Evolutionary conservation across 805 yeast genomes (phyloP).

Genomic region (Myxozyma lipomycoides): DNA sequence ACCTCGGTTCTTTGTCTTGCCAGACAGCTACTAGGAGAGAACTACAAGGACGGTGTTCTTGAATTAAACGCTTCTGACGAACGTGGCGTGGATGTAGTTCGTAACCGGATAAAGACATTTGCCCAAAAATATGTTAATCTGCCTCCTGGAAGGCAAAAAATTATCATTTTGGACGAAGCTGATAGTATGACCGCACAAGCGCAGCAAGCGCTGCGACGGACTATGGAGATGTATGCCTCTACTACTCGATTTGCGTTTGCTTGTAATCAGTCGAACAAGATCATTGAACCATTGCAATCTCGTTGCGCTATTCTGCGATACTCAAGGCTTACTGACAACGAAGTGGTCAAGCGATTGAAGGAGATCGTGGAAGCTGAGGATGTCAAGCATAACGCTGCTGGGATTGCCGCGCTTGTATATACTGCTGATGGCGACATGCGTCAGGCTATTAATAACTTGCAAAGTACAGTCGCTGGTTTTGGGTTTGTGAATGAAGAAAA

Average conservation of each 20-base stretch:
- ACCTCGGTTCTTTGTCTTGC: slow-evolving; percentile 91
- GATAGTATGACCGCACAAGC: slow-evolving; percentile 97
- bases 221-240: slow-evolving; percentile 93
- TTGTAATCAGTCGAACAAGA: slow-evolving; percentile 89
- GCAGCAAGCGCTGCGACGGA: slow-evolving; percentile 88
- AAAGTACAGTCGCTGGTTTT: slow-evolving; percentile 91
- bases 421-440: slow-evolving; percentile 99
- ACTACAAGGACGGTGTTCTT: slow-evolving; percentile 74
- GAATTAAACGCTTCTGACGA: slow-evolving; percentile 97
- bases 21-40: slow-evolving; percentile 64
- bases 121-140: slow-evolving; percentile 89
- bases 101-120: slow-evolving; percentile 90
- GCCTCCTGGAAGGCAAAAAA: slow-evolving; percentile 88
- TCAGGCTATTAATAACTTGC: slow-evolving; percentile 92
- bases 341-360: slow-evolving; percentile 70
- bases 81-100: slow-evolving; percentile 88
- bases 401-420: slow-evolving; percentile 85
- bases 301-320: slow-evolving; percentile 93
- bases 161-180: slow-evolving; percentile 90
- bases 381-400: slow-evolving; percentile 80
- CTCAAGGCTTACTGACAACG: slow-evolving; percentile 74
- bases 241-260: slow-evolving; percentile 98
- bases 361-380: slow-evolving; percentile 66
- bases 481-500: slow-evolving; percentile 86
- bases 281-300: slow-evolving; percentile 93